phyloP scores from a whole-genome alignment of 192 early-diverging fungal species.

The Phlyctochytrium arcticum region DNA sequence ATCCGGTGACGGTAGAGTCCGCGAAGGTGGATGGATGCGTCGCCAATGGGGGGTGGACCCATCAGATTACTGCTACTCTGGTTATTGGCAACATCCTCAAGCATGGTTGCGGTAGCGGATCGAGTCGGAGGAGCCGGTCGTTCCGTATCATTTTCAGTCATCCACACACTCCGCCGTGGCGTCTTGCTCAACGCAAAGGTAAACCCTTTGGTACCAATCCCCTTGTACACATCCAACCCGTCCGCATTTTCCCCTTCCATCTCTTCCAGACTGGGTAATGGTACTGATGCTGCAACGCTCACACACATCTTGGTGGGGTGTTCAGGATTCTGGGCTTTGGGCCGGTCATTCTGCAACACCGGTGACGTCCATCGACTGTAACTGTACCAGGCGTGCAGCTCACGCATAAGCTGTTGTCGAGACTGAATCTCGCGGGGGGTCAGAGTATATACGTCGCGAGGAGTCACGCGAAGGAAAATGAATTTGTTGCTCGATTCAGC shows the following conservation, averaged over 20 bases:
- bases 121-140: neutral
- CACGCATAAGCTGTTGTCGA: constrained; percentile 5
- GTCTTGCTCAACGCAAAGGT: constrained; percentile 12
- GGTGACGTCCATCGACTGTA: constrained; percentile 2
- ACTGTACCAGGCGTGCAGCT: constrained; percentile 17
- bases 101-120: neutral
- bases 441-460: neutral
- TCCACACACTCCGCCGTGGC: constrained; percentile 1
- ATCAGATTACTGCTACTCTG: too few species aligned
- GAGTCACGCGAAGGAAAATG: neutral
- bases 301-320: constrained; percentile 16
- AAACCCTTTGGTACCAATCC: constrained; percentile 18
- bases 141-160: neutral
- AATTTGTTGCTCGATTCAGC: neutral
- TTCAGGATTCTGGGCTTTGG: neutral
- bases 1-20: neutral
- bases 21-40: neutral
- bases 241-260: constrained; percentile 3
- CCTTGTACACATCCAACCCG: constrained; percentile 11
- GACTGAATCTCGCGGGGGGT: neutral
- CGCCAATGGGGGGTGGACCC: neutral
- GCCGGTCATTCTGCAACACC: neutral
- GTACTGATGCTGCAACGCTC: neutral
- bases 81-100: neutral
- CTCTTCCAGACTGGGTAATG: neutral